Base-by-base conservation (phyloP, 495 filamentous ascomycete genomes). In the Beverwykella pulmonaria region DNA sequence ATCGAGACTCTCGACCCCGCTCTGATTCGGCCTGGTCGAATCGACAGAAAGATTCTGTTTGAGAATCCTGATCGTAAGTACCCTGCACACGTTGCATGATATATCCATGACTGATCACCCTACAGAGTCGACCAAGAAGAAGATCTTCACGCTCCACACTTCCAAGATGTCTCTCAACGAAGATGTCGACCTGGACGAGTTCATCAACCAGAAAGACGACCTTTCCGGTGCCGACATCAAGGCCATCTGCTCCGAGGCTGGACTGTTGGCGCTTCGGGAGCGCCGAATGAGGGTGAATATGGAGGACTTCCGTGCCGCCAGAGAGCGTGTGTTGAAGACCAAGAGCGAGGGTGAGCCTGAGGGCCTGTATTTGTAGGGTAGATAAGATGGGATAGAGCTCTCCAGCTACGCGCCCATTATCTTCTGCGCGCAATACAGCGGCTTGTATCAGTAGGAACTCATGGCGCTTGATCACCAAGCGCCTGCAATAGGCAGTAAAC, bases 121-220 rank as follows among this genome's bases (percentile, higher is more conserved):
- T 49, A 46, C 68, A 90, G 87, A 98, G 84, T 92, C 92, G 78
- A 99, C 94, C 58, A 99, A 99, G 84, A 92, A 92, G 82, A 99
- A 98, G 87, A 99, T 99, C 75, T 99, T 99, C 80, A 91, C 88
- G 25, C 87, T 99, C n/a, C 94, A 99, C 80, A 99, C 94, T 19
- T 93, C 90, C 72, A 99, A 99, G 85, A 99, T 99, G 94, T 95
- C 90, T 15, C 85, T 98, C 47, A 90, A 89, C 74, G 86, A 90
- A 68, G 94, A 99, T 71, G 94, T 99, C 50, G 94, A 99, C 68
- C 84, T 99, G 49, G 94, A 98, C 69, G 94, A 99, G 79, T 98
- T 99, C 76, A 96, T 99, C 75, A 92, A 86, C 71, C 92, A 96
- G 81, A 99, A 99, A 82, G 94, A 99, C 72, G 94, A 99, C 74